A percentile compares a stretch with the other conserved stretches of the same genome.
phyloP scores from a whole-genome alignment of 2,329 filamentous ascomycete species.

The Calonectria multiphialidica region DNA sequence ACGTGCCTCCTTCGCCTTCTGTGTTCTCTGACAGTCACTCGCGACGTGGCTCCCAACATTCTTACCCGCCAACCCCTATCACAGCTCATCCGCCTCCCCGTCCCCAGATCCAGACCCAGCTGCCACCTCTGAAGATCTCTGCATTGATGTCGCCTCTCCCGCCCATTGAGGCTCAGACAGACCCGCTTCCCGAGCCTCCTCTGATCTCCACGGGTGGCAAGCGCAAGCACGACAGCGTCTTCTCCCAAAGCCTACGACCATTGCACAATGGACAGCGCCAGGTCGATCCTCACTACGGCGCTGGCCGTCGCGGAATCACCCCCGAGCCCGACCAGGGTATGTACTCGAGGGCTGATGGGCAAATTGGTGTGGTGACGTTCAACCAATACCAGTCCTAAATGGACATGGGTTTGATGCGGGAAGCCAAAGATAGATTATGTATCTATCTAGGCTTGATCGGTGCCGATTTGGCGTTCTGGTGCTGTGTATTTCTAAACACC shows the following conservation, averaged over 20 bases:
- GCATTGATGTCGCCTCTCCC: conserved; percentile 50
- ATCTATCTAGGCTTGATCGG: conserved; percentile 26
- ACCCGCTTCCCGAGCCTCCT: conserved; percentile 43
- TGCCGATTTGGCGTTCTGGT: conserved; percentile 36
- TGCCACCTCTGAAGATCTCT: conserved; percentile 54
- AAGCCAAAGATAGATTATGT: not conserved
- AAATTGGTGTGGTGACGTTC: conserved; percentile 46
- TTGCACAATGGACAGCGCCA: conserved; percentile 54
- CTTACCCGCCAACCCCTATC: conserved; percentile 44
- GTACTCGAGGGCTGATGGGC: conserved; percentile 52
- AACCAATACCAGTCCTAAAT: conserved; percentile 43
- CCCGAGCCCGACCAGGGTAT: conserved; percentile 47
- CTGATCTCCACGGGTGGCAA: conserved; percentile 48
- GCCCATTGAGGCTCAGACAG: conserved; percentile 50
- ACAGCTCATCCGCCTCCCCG: conserved; percentile 42
- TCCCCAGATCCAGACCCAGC: conserved; percentile 39
- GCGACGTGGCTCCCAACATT: conserved; percentile 47
- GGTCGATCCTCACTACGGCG: conserved; percentile 47
- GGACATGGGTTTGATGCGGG: not conserved
- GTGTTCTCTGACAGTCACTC: conserved; percentile 46
- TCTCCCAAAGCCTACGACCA: conserved; percentile 46
- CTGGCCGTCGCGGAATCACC: conserved; percentile 36
- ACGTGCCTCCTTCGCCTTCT: conserved; percentile 54
- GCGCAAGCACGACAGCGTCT: conserved; percentile 53
- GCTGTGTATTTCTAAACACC: conserved; percentile 42